Evolutionary conservation across 192 early-diverging fungal genomes (phyloP).

Genomic region (Neocallimastix lanati): DNA sequence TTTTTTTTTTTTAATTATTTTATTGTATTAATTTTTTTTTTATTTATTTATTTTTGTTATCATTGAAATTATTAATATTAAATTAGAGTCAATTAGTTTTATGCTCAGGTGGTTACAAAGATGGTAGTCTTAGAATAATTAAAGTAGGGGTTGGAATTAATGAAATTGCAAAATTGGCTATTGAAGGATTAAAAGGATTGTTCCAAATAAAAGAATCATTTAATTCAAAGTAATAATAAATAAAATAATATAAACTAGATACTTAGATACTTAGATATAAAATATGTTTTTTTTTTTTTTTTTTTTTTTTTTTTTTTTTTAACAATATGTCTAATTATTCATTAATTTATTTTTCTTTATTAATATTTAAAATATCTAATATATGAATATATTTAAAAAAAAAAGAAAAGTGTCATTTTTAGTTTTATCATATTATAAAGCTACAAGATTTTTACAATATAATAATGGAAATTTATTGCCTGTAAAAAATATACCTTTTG

Average conservation of each 20-base stretch:
- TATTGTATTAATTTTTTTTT: too few relatives aligned
- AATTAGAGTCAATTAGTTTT: constrained; percentile 69
- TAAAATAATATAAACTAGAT: too few relatives aligned
- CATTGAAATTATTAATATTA: too few relatives aligned
- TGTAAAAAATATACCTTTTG: constrained; percentile 2
- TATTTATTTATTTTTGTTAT: too few relatives aligned
- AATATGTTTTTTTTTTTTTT: neutral
- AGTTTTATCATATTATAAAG: neutral
- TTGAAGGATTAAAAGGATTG: constrained; percentile 46
- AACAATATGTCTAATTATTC: too few relatives aligned
- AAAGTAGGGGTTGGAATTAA: constrained; percentile 76
- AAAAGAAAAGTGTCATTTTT: neutral
- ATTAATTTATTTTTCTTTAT: too few relatives aligned
- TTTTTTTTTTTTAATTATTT: neutral
- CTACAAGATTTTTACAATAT: neutral
- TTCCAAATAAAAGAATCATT: constrained; percentile 45
- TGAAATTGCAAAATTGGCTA: constrained; percentile 28
- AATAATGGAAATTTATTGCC: neutral
- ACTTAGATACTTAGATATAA: too few relatives aligned
- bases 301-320: too few relatives aligned
- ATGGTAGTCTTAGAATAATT: constrained; percentile 61
- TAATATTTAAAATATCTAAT: too few relatives aligned
- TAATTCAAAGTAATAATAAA: constrained; percentile 24
- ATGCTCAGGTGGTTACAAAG: constrained; percentile 57
- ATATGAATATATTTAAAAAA: too few relatives aligned